Base-by-base conservation (phyloP, 1,284 basidiomycete species). In the Sanghuangporus weigelae region DNA sequence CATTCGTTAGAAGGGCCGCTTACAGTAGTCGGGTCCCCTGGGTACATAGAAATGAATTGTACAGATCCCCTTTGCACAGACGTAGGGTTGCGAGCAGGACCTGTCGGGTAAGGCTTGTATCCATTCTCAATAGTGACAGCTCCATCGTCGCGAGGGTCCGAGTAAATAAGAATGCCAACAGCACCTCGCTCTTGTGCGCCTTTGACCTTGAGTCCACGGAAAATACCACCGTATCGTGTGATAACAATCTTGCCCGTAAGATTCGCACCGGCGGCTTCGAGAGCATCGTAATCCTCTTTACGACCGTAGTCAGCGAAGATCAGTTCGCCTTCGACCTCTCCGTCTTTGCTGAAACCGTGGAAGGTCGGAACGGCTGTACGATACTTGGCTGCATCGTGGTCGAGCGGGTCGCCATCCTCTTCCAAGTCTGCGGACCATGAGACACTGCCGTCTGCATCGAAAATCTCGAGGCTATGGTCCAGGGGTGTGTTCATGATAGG, bases 61-160 rank as follows among this genome's bases (percentile, higher is more conserved):
- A 95, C 94, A 36, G 87, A 90, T 19, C 96, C 96, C 55, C 96
- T 86, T 75, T 98, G 89, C 11, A 96, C 86, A 2, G 90, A 83
- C 7, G 85, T 86, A 0, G 91, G 92, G 73, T 95, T 92, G 46
- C 93, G 84, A 48, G 94, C 95, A 36, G 95, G 94, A 0, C 96
- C 95, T 16, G 84, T 79, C 0, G 96, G 96, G 74, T 97, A 92
- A 16, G 85, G 78, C 50, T 79, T 75, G 71, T 87, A 92, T 2
- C 91, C 92, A 67, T 96, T 94, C 64, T 84, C 84, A 21, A 84
- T 83, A 2, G 89, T 93, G 38, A 95, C 87, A 48, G 81, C 82
- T 21, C 94, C 94, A 71, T 98, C 95, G 71, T 97, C 94, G 60
- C 86, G 87, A 12, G 92, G 90, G 75, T 98, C 96, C 14, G 86